Evolutionary conservation across 108 stramenopile genomes (phyloP).

Genomic region (Seminavis robusta): DNA sequence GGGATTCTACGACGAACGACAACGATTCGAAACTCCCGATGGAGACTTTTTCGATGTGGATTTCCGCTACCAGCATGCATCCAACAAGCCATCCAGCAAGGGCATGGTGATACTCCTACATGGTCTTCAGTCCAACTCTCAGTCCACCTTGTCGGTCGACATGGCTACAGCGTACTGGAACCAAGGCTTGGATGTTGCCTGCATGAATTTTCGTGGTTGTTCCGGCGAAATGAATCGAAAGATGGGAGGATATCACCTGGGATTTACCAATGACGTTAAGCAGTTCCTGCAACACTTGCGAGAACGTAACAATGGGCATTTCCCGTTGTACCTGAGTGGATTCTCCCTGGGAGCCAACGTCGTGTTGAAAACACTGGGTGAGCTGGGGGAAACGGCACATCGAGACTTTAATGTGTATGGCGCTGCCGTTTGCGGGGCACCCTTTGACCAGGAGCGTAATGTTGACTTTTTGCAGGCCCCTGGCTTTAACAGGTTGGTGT

Average conservation of each 20-base stretch:
- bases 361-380: slow-evolving; percentile 75
- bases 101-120: slow-evolving; percentile 64
- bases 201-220: slow-evolving; percentile 89
- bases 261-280: slow-evolving; percentile 88
- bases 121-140: slow-evolving; percentile 74
- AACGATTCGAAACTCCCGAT: slow-evolving; percentile 52
- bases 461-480: slow-evolving; percentile 38
- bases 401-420: slow-evolving; percentile 58
- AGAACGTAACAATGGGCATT: slow-evolving; percentile 23
- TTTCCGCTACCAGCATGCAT: slow-evolving; percentile 26
- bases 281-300: slow-evolving; percentile 52
- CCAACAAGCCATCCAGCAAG: background rate
- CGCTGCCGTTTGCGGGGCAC: slow-evolving; percentile 82
- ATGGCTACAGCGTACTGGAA: slow-evolving; percentile 50
- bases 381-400: slow-evolving; percentile 50
- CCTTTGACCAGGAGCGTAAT: slow-evolving; percentile 63
- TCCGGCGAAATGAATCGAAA: slow-evolving; percentile 39
- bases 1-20: slow-evolving; percentile 56
- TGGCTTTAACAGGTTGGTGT: slow-evolving; percentile 61
- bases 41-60: slow-evolving; percentile 80
- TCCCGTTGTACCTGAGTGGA: slow-evolving; percentile 73
- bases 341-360: slow-evolving; percentile 92
- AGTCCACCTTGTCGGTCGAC: slow-evolving; percentile 46
- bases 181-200: slow-evolving; percentile 55
- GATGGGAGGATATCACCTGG: slow-evolving; percentile 80